Evolutionary conservation across 805 yeast species (phyloP).

Genomic region (Saccharomycopsis fibuligera): DNA sequence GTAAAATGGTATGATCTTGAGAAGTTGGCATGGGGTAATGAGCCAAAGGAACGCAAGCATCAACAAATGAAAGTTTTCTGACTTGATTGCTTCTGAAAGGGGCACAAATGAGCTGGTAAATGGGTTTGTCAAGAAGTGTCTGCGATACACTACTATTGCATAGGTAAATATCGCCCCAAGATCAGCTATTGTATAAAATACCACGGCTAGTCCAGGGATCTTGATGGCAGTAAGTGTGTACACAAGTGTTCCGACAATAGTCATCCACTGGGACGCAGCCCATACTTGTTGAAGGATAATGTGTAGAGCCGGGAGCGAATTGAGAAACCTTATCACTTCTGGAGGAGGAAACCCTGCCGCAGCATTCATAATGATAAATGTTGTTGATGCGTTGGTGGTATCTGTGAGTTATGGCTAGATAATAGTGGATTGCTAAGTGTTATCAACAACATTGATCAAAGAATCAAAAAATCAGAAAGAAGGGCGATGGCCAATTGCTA

Average conservation of each 20-base stretch:
- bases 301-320: constrained; percentile 5
- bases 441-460: no score
- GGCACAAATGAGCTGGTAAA: constrained; percentile 16
- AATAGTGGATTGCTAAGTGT: no score
- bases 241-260: constrained; percentile 9
- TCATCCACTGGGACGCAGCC: constrained; percentile 11
- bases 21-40: constrained; percentile 15
- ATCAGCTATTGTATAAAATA: constrained; percentile 12
- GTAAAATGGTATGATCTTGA: constrained; percentile 21
- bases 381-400: no score
- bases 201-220: constrained; percentile 3
- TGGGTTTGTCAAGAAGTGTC: constrained; percentile 6
- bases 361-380: no score
- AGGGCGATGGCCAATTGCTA: no score
- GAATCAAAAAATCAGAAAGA: no score
- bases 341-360: constrained; percentile 8
- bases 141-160: constrained; percentile 5
- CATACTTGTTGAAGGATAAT: constrained; percentile 6
- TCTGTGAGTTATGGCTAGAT: no score
- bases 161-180: constrained; percentile 17
- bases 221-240: constrained; percentile 14
- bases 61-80: constrained; percentile 22
- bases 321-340: constrained; percentile 1
- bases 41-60: constrained; percentile 16
- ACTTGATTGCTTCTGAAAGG: constrained; percentile 17